Evolutionary conservation across 805 yeast genomes (phyloP), one percentile per base, ranked within the genome.

Genomic region (Yamadazyma takamatsuzukensis): DNA sequence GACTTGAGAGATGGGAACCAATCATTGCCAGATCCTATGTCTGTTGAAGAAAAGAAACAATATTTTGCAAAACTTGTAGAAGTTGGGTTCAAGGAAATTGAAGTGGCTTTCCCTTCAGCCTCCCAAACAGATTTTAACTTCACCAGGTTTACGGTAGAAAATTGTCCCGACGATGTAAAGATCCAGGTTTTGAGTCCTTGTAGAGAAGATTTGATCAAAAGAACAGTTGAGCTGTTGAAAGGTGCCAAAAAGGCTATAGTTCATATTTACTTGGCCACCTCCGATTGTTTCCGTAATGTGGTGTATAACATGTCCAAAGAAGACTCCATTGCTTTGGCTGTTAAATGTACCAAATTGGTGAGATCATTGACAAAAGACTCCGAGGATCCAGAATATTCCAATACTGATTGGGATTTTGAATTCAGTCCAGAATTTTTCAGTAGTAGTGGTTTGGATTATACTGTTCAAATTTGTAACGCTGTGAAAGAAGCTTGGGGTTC

Each of bases 1-100:
- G 94, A 84, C 51, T 68, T 83, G 40, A 72, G 94, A 48, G 94
- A 83, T 52, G 94, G 94, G 19, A 83, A 83, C 58, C 93, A 83
- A 61, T 79, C 89, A 5, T 69, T 83, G 45, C 90, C 93, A 0
- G 93, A 83, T 51, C 94, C 93, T 33, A 83, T 83, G 94, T 69
- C 82, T n/a, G 67, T 82, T 26, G 79, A 65, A n/a, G 89, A 83
- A 49, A 83, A 83, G 60, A 78, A 78, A 50, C 74, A 67, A 34
- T 83, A 80, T 59, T 82, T 83, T 55, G 61, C 73, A 34, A 79
- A 81, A 53, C 64, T 83, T 25, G 71, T 83, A 11, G 83, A 80
- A 17, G 59, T 83, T 25, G 94, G 94, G 1, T 83, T 80, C 61
- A 83, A 83, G 53, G 93, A 83, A 56, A 83, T 83, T 37, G 93